Conservation (phyloP, 2,329 filamentous ascomycete species). For the Colletotrichum sp. region DNA sequence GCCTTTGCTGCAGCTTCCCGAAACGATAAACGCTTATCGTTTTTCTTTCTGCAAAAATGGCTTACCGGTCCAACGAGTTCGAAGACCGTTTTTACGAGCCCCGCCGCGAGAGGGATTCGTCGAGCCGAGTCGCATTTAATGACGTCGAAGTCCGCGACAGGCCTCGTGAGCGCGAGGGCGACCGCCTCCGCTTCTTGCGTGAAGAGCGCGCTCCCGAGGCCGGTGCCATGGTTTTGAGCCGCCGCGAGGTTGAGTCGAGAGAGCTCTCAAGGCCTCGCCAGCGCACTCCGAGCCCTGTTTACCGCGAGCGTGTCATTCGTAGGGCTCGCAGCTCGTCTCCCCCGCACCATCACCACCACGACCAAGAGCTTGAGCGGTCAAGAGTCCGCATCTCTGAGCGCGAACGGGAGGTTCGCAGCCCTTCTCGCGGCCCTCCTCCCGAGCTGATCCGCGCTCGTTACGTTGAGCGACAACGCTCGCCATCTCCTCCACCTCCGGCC, state of each 20-base stretch:
- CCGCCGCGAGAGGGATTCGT: constrained; percentile 31
- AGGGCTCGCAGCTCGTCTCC: constrained; percentile 49
- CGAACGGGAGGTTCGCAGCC: constrained; percentile 40
- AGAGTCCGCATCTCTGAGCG: constrained; percentile 45
- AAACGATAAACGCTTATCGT: not conserved
- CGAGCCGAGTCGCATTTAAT: constrained; percentile 28
- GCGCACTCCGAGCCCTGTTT: constrained; percentile 47
- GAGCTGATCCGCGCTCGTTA: constrained; percentile 43
- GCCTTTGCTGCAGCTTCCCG: not conserved
- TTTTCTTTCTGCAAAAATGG: constrained; percentile 1
- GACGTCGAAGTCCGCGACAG: constrained; percentile 45
- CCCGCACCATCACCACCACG: constrained; percentile 25
- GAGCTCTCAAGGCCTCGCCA: constrained; percentile 51
- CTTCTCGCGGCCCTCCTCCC: constrained; percentile 37
- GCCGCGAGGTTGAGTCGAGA: constrained; percentile 60
- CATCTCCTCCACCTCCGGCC: constrained; percentile 28
- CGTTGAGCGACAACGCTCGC: constrained; percentile 44
- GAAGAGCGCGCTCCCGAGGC: constrained; percentile 55
- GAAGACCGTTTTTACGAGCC: constrained; percentile 26
- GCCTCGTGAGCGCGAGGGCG: constrained; percentile 48
- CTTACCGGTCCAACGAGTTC: constrained; percentile 19
- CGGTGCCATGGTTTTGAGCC: constrained; percentile 58
- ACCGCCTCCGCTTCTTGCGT: constrained; percentile 51
- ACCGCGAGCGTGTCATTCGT: constrained; percentile 42
- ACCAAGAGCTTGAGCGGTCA: constrained; percentile 37